Conservation (phyloP, 805 yeast genomes). For the Wickerhamiella bombiphila region DNA sequence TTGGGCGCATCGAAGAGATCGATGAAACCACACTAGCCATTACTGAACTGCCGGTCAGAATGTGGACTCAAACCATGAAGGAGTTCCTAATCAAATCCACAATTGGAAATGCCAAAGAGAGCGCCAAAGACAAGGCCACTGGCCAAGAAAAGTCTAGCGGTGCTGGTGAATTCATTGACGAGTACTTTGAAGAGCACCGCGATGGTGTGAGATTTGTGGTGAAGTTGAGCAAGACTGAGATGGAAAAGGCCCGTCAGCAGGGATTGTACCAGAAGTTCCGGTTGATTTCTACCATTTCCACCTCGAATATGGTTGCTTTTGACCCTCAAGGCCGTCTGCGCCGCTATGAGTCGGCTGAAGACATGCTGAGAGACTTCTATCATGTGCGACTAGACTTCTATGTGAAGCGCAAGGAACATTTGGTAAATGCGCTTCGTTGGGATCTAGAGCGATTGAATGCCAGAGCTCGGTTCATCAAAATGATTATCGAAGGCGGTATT, state of each 20-base stretch:
- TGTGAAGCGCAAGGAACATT: constrained; percentile 75
- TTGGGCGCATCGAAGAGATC: constrained; percentile 67
- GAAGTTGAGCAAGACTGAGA: constrained; percentile 60
- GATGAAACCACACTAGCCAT: constrained; percentile 74
- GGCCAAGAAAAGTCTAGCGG: constrained; percentile 13
- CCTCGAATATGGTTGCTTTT: constrained; percentile 89
- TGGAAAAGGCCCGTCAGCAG: constrained; percentile 57
- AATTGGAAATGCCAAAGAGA: constrained; percentile 26
- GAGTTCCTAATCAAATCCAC: constrained; percentile 65
- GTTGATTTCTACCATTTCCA: constrained; percentile 48
- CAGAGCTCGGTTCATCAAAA: constrained; percentile 82
- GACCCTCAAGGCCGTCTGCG: constrained; percentile 79
- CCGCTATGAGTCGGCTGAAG: constrained; percentile 59
- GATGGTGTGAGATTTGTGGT: constrained; percentile 67
- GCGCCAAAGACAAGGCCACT: constrained; percentile 37
- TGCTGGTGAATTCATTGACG: constrained; percentile 70
- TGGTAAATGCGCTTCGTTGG: constrained; percentile 53
- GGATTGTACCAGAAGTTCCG: constrained; percentile 82
- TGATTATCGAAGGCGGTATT: constrained; percentile 68
- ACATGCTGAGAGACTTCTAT: constrained; percentile 73
- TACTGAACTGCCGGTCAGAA: constrained; percentile 80
- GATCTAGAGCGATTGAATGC: constrained; percentile 59
- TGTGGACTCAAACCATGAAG: constrained; percentile 87
- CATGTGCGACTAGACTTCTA: constrained; percentile 77
- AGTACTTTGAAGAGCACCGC: constrained; percentile 80